phyloP scores from a whole-genome alignment of 805 yeast genomes.

The Yarrowia hollandica region DNA sequence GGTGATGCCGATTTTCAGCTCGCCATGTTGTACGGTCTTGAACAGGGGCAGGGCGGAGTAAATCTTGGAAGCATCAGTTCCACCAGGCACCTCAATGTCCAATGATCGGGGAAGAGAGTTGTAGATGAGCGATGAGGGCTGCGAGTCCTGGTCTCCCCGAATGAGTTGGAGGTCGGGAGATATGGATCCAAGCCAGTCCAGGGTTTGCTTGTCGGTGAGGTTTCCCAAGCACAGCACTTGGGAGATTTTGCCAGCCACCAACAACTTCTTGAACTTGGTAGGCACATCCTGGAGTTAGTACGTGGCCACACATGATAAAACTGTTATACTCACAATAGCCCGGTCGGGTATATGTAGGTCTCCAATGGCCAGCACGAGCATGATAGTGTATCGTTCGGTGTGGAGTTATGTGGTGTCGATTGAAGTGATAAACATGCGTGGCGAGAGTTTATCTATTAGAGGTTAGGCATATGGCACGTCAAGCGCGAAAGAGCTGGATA shows the following conservation, averaged over 20 bases:
- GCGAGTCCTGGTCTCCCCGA: conserved; percentile 29
- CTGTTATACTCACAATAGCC: conserved; percentile 53
- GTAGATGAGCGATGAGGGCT: conserved; percentile 7
- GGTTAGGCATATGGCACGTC: too few relatives aligned
- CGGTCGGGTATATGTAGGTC: conserved; percentile 90
- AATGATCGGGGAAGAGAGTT: conserved; percentile 4
- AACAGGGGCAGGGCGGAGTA: conserved; percentile 54
- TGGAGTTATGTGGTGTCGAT: conserved; percentile 9
- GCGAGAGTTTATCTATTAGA: conserved; percentile 23
- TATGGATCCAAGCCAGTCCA: conserved; percentile 62
- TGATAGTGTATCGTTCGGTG: conserved; percentile 36
- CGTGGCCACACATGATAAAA: conserved; percentile 4
- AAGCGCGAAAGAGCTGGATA: too few relatives aligned
- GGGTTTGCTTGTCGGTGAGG: conserved; percentile 62
- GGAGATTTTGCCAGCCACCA: conserved; percentile 81
- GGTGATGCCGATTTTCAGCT: conserved; percentile 76
- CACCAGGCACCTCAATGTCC: conserved; percentile 12
- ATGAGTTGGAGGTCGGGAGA: conserved; percentile 53
- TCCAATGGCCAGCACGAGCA: conserved; percentile 81
- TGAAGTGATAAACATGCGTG: conserved; percentile 26
- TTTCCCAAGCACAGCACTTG: conserved; percentile 87
- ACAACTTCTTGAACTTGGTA: conserved; percentile 63
- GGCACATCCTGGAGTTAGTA: conserved; percentile 31
- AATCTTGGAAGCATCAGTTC: neutral
- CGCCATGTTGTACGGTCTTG: conserved; percentile 65